These are phyloP conservation scores for Fusarium nisikadoi DNA, from an alignment of 2,329 filamentous ascomycete species.

Conservation along the genomic window DNA sequence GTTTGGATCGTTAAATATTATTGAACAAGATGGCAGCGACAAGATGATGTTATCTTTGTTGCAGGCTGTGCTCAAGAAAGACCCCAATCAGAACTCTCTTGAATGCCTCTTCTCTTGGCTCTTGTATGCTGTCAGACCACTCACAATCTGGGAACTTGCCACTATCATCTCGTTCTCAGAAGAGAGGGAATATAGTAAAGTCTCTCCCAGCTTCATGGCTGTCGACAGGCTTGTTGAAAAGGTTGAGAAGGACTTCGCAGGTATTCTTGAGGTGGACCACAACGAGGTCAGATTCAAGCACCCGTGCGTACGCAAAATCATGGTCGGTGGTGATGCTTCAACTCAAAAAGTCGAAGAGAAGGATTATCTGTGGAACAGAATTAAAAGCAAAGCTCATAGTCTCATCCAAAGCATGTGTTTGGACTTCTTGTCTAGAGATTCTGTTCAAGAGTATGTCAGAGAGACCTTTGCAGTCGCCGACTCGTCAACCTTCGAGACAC, in stretches of 20 bases:
- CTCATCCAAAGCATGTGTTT: neutral
- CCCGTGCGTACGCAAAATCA: neutral
- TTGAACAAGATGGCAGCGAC: too few relatives aligned
- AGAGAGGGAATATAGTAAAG: accelerated
- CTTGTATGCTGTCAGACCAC: conserved; percentile 3
- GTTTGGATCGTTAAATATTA: too few relatives aligned
- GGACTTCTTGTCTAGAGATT: neutral
- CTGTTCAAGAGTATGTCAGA: neutral
- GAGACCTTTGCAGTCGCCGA: neutral
- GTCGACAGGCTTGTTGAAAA: neutral
- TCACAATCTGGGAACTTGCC: conserved; percentile 4
- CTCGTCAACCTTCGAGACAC: neutral
- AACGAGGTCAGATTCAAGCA: conserved; percentile 3
- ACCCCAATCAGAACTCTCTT: neutral
- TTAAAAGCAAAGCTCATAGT: neutral
- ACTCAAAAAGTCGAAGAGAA: accelerated
- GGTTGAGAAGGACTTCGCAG: neutral
- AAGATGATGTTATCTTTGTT: too few relatives aligned
- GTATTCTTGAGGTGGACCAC: neutral
- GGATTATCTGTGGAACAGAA: neutral
- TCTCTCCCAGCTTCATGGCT: neutral
- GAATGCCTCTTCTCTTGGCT: neutral
- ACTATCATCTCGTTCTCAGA: neutral
- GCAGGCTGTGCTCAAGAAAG: too few relatives aligned
- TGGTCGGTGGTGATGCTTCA: neutral